These are phyloP conservation scores for Chaetomiaceae sp. DNA, from an alignment of 2,329 filamentous ascomycete species.

Conservation along the genomic window DNA sequence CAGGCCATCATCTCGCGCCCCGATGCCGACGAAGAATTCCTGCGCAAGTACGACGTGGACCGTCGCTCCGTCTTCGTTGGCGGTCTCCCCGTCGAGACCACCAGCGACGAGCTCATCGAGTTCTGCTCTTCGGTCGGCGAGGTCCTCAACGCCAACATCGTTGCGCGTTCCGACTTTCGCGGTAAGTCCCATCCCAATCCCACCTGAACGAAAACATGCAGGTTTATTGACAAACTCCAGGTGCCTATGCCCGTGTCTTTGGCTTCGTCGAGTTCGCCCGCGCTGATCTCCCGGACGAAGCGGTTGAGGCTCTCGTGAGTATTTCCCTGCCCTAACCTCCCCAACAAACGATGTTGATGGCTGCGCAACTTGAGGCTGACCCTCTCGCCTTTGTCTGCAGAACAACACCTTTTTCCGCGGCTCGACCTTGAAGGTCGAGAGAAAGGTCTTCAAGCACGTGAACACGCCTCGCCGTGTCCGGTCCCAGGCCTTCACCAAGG, in stretches of 20 bases:
- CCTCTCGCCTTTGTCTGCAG: neutral
- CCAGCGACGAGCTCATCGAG: slow-evolving; percentile 34
- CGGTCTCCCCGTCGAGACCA: slow-evolving; percentile 37
- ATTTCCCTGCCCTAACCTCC: no score
- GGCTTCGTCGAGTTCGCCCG: slow-evolving; percentile 23
- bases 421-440: slow-evolving; percentile 14
- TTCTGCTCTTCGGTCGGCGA: slow-evolving; percentile 37
- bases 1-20: slow-evolving; percentile 6
- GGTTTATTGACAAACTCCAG: neutral
- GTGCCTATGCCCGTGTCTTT: slow-evolving; percentile 4
- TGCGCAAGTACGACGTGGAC: slow-evolving; percentile 40
- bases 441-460: slow-evolving; percentile 16
- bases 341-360: no score
- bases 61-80: slow-evolving; percentile 45
- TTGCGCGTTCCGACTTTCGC: slow-evolving; percentile 20
- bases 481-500: slow-evolving; percentile 13
- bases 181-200: slow-evolving; percentile 7
- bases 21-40: slow-evolving; percentile 21
- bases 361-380: slow-evolving; percentile 9
- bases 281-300: slow-evolving; percentile 13
- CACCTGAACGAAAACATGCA: neutral
- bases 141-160: slow-evolving; percentile 31
- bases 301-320: slow-evolving; percentile 17
- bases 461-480: slow-evolving; percentile 13
- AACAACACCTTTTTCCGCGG: slow-evolving; percentile 7